Evolutionary conservation across 2,329 filamentous ascomycete genomes (phyloP).

Genomic region (Fusarium newnesense): DNA sequence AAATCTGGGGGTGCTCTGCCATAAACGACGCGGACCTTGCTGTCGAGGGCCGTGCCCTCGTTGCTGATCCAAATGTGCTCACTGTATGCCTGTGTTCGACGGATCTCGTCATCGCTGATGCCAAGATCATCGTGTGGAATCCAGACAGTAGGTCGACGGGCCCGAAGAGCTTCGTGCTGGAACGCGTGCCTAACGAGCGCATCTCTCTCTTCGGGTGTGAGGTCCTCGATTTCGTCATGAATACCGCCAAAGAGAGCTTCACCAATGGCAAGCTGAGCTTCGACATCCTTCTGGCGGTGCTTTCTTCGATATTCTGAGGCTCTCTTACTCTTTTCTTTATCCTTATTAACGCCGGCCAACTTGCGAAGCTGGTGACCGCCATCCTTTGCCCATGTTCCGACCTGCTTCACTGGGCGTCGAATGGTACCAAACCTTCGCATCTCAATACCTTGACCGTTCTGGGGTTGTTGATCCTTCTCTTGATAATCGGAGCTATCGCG

Average conservation of each 20-base stretch:
- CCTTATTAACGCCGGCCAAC: no score
- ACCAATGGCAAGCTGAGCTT: conserved; percentile 78
- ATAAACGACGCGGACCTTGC: conserved; percentile 84
- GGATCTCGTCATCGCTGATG: conserved; percentile 90
- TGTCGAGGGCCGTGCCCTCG: conserved; percentile 88
- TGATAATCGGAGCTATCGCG: no score
- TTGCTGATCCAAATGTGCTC: conserved; percentile 93
- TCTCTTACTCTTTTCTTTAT: no score
- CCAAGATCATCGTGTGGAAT: conserved; percentile 91
- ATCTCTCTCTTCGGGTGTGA: conserved; percentile 90
- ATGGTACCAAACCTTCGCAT: conserved; percentile 54
- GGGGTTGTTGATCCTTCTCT: no score
- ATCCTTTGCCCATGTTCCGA: conserved; percentile 51
- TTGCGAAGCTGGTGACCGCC: conserved; percentile 61
- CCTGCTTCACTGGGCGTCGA: conserved; percentile 59
- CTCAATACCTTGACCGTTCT: no score
- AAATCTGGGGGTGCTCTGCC: conserved; percentile 89
- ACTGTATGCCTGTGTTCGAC: conserved; percentile 78
- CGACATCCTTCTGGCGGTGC: conserved; percentile 70
- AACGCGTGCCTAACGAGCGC: conserved; percentile 87
- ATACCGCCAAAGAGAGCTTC: conserved; percentile 87
- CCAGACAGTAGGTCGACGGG: conserved; percentile 89
- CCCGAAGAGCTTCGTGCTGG: conserved; percentile 86
- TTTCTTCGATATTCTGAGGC: no score
- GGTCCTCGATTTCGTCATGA: conserved; percentile 92